Base-by-base conservation (phyloP, 2,329 filamentous ascomycete genomes). In the Botrytis deweyae region DNA sequence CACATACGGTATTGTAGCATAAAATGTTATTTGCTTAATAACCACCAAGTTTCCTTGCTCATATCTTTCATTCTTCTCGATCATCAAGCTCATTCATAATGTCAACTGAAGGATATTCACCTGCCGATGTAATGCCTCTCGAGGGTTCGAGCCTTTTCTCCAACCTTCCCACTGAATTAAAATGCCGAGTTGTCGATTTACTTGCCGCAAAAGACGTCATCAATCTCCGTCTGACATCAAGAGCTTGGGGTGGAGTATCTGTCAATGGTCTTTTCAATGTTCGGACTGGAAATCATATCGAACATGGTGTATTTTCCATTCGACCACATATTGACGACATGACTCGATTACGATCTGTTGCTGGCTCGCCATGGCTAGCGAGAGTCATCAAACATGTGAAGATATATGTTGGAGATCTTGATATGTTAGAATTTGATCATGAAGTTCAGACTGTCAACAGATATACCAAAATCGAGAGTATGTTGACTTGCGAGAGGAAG, bases 401-500 rank as follows among this genome's bases (percentile, higher is more conserved):
- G 22, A 72, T 69, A 67, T 72, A 67, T 40, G 44, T 72, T 38
- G 63, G 71, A 42, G 71, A 72, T 68, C 22, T 72, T 14, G 71
- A 72, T 25, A 72, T 72, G 52, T 33, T 72, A 4, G 71, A 72
- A 49, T 72, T 72, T 18, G 63, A 72, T 18, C 71, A 69, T 59
- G 71, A 72, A 49, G 71, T 69, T n/a, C 63, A 69, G 25, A 62
- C n/a, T 6, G 64, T 72, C n/a, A 72, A 72, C 18, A 69, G n/a
- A 5, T 59, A 36, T 52, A 72, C 63, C 5, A 69, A 69, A 9
- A 59, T 67, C 1, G 71, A 72, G 33, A 69, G 63, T 49, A 49
- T 59, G 20, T 68, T 38, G 22, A 49, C n/a, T 38, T 61, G 64
- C 69, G 52, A 62, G 22, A 68, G 20, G 10, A 67, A 52, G 18